Evolutionary conservation across 2,329 filamentous ascomycete genomes (phyloP), one percentile per base, ranked within the genome.

Genomic region (Pseudogymnoascus sp.): DNA sequence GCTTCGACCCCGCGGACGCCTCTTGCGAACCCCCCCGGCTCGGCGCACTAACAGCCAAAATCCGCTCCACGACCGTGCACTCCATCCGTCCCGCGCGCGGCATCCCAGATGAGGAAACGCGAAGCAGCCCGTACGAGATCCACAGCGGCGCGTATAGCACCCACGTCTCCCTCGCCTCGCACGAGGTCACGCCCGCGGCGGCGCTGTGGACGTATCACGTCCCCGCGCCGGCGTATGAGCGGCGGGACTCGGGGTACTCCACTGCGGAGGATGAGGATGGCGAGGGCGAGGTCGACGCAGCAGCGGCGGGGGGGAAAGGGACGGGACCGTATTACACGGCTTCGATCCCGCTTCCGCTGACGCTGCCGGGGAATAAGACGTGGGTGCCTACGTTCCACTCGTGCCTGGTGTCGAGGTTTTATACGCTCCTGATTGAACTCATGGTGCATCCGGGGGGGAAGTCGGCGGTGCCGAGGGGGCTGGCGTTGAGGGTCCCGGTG

Each of bases 351-450:
- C 82, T 89, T 1, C 87, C 87, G 0, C 76, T 90, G 69, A 80
- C 80, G 0, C 78, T 89, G 0, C 87, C 87, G 0, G 69, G 71
- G n/a, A 77, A 77, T 66, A 88, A 87, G 68, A 76, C 80, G 26
- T 88, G 88, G 71, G 76, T 88, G 19, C 88, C 87, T 1, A 87
- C 86, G 2, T 91, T 90, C 75, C 85, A 89, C 76, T 81, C 82
- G 40, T 91, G 87, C 72, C 80, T 90, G 62, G 76, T 85, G 50
- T 85, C 83, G n/a, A 80, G 88, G 62, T 76, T 79, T 17, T 90
- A 91, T 72, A 74, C 77, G 3, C 79, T 91, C 13, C 82, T 85
- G 62, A 74, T 90, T 64, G 77, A 78, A 13, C 74, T 90, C 21
- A 79, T 81, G 3, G 79, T 83, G 60, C 79, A 82, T 68, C 79